phyloP scores from a whole-genome alignment of 768 basidiomycete genomes.

The Naganishia vishniacii region DNA sequence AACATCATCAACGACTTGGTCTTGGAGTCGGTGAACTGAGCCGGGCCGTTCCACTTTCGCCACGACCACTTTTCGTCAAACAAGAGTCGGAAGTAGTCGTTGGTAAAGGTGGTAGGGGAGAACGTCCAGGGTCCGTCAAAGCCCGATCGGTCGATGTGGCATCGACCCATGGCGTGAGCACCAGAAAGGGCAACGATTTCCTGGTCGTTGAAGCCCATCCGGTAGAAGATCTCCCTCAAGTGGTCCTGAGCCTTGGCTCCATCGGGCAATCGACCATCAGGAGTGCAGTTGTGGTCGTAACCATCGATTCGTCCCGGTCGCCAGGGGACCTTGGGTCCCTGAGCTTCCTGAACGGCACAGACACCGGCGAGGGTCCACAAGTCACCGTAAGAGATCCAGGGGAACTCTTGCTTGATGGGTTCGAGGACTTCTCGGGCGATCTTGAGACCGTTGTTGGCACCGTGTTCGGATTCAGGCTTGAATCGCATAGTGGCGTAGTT shows the following conservation, averaged over 20 bases:
- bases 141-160: slow-evolving; percentile 61
- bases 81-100: slow-evolving; percentile 79
- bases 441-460: slow-evolving; percentile 51
- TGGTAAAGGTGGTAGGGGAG: slow-evolving; percentile 79
- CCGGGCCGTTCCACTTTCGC: slow-evolving; percentile 68
- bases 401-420: slow-evolving; percentile 75
- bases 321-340: slow-evolving; percentile 89
- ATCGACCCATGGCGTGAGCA: slow-evolving; percentile 92
- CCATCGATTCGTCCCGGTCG: slow-evolving; percentile 89
- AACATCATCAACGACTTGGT: slow-evolving; percentile 90
- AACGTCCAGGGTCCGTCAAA: slow-evolving; percentile 60
- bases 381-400: slow-evolving; percentile 94
- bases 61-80: slow-evolving; percentile 83
- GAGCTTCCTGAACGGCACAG: slow-evolving; percentile 81
- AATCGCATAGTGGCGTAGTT: slow-evolving; percentile 99
- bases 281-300: slow-evolving; percentile 56
- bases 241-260: slow-evolving; percentile 77
- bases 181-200: slow-evolving; percentile 94
- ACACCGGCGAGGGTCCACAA: slow-evolving; percentile 96
- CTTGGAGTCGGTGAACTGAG: slow-evolving; percentile 88
- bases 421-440: slow-evolving; percentile 79
- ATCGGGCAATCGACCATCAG: slow-evolving; percentile 55
- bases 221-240: slow-evolving; percentile 79
- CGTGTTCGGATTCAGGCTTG: slow-evolving; percentile 74
- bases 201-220: slow-evolving; percentile 95